These are phyloP conservation scores for Fusarium caatingaense DNA, from an alignment of 2,329 filamentous ascomycete genomes.

Conservation along the genomic window DNA sequence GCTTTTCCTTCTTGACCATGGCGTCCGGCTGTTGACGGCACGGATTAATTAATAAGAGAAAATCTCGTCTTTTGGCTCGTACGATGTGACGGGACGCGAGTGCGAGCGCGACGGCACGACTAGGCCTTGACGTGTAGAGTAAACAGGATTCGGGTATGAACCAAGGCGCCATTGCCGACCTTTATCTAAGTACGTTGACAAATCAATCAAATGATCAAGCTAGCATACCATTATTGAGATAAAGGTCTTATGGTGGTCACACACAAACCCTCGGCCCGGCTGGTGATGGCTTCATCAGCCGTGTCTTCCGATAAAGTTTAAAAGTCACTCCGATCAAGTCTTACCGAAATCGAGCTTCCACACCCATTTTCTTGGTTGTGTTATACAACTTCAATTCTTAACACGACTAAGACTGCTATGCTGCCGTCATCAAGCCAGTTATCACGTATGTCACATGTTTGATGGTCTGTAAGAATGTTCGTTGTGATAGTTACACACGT, in stretches of 20 bases:
- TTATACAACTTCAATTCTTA: not conserved
- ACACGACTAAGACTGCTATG: not conserved
- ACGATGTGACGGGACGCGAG: not conserved
- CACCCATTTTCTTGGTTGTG: not conserved
- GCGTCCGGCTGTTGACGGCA: constrained; percentile 8
- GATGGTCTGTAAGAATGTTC: not conserved
- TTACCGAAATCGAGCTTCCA: not conserved
- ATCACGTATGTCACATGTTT: not conserved
- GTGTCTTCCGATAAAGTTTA: constrained; percentile 20
- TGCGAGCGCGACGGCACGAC: not conserved
- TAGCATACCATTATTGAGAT: not conserved
- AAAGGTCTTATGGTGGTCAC: not conserved
- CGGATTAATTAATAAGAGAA: not conserved
- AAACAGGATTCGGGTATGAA: not conserved
- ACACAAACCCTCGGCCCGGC: not conserved
- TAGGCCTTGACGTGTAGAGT: not conserved
- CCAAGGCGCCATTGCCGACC: not conserved
- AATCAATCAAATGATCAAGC: not conserved
- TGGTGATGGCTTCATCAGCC: constrained; percentile 28
- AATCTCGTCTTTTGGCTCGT: not conserved
- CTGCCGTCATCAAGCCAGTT: not conserved
- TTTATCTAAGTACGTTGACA: not conserved
- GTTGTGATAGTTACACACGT: constrained; percentile 2
- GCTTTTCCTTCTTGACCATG: not conserved
- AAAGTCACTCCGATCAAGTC: not conserved